Evolutionary conservation across 1,284 basidiomycete species (phyloP).

Genomic region (Ceratobasidium theobromae): DNA sequence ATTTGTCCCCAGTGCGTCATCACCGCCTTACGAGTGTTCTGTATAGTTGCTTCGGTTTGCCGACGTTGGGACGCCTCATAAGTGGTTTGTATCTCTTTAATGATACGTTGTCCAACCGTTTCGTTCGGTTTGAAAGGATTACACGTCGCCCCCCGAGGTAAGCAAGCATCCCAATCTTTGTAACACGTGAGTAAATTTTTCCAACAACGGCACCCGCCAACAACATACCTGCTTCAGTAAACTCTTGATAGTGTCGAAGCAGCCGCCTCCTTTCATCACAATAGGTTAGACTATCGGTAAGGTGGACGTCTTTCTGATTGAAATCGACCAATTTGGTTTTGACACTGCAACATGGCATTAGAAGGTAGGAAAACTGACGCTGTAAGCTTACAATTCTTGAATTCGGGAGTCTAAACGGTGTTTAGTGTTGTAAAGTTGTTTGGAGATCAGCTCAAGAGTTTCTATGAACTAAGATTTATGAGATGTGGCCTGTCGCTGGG

Average conservation of each 20-base stretch:
- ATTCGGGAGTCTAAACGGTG: background rate
- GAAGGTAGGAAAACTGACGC: background rate
- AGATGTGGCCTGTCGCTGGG: background rate
- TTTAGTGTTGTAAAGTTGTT: background rate
- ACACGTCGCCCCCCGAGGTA: constrained; percentile 4
- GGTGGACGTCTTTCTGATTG: background rate
- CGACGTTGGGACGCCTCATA: constrained; percentile 1
- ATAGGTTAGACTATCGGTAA: constrained; percentile 1
- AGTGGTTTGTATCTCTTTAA: constrained; percentile 17
- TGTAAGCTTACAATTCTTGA: constrained; percentile 5
- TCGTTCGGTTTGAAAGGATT: constrained; percentile 1
- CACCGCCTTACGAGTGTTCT: constrained; percentile 1
- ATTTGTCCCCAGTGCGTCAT: constrained; percentile 9
- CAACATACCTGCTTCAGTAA: constrained; percentile 1
- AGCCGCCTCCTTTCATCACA: constrained; percentile 1
- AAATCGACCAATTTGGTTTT: background rate
- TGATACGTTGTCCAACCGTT: constrained; percentile 11
- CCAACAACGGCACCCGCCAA: background rate
- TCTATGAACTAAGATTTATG: background rate
- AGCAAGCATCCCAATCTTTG: constrained; percentile 6
- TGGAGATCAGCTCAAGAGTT: background rate
- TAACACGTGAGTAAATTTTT: background rate
- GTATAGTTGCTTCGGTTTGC: constrained; percentile 4
- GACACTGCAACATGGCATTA: background rate
- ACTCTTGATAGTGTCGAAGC: background rate